Evolutionary conservation across 208 protist genomes (phyloP), one percentile per base, ranked within the genome.

Genomic region (Blastocrithidia nonstop): DNA sequence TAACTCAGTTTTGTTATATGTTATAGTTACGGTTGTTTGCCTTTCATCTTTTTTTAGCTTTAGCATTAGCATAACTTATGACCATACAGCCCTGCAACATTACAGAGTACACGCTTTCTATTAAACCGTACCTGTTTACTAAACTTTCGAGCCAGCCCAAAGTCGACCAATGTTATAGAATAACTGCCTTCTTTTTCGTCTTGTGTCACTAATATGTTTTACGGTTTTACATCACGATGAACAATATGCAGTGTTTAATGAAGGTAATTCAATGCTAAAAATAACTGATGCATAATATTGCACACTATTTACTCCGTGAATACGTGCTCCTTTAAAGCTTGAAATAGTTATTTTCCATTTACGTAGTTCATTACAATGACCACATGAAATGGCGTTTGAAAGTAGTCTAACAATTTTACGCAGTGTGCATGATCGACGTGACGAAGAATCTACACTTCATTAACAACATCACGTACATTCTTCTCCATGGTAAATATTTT

Each of bases 281-380:
- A 51, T 45, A 94, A 56, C 54, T 91, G 81, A 27, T 35, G 59
- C 41, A 79, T 75, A 31, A 94, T 66, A 11, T 48, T 51, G n/a
- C 63, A 54, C 36, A 77, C 61, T 45, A 73, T 71, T 7, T 24
- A 27, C 51, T 88, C 79, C 0, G 68, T 71, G 20, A 94, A 74
- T 21, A 61, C 61, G 9, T 38, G 54, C 21, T 74, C 54, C 17
- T 61, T 58, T 36, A 88, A 39, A 2, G 63, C 66, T 40, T 81
- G 64, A 28, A 87, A 78, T 4, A 95, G 70, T 40, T 90, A 74
- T n/a, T 60, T 62, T 2, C 77, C 85, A 6, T 73, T 62, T 1
- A 91, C 67, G 42, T 75, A 84, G 39, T 83, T 73, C 31, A 82
- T 86, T n/a, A 88, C 82, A 54, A 95, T 76, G 1, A 88, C 66